These are phyloP conservation scores for Colletotrichum orchidophilum DNA, from an alignment of 2,329 filamentous ascomycete species.

Conservation along the genomic window DNA sequence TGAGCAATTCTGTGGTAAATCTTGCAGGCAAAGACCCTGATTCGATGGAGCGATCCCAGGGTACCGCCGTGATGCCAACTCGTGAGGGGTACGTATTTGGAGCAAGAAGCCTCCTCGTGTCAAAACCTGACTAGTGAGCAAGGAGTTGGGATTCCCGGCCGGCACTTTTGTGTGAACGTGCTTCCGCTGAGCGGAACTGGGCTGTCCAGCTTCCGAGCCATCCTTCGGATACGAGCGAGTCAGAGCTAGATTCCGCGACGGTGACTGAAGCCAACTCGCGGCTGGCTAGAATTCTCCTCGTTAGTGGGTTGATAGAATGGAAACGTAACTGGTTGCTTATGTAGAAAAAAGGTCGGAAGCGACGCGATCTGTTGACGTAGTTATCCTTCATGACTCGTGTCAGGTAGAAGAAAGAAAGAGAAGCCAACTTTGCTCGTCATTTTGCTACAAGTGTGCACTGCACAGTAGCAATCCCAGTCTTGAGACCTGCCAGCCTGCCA, in stretches of 20 bases:
- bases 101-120: conserved; percentile 22
- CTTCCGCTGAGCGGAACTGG: conserved; percentile 18
- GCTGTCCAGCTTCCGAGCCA: conserved; percentile 22
- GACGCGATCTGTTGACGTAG: conserved; percentile 20
- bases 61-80: background rate
- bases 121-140: conserved; percentile 26
- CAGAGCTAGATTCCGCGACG: conserved; percentile 22
- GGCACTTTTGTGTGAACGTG: conserved; percentile 31
- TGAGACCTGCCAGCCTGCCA: conserved; percentile 17
- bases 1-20: conserved; percentile 15
- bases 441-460: background rate
- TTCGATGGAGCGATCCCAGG: conserved; percentile 5
- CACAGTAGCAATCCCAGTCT: background rate
- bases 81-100: conserved; percentile 28
- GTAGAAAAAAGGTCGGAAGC: background rate
- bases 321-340: conserved; percentile 11
- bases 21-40: conserved; percentile 30
- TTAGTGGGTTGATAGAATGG: conserved; percentile 5
- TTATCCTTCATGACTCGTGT: conserved; percentile 28
- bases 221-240: conserved; percentile 32
- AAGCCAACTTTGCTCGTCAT: conserved; percentile 21
- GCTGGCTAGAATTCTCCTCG: conserved; percentile 1
- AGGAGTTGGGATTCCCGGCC: conserved; percentile 17
- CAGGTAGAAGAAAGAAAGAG: background rate
- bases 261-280: conserved; percentile 6